Percentiles rank a stretch among this genome's conserved stretches.
These are phyloP conservation scores for Gastrolobium villosum DNA, from an alignment of 306 rosid genomes.

Conservation along the genomic window DNA sequence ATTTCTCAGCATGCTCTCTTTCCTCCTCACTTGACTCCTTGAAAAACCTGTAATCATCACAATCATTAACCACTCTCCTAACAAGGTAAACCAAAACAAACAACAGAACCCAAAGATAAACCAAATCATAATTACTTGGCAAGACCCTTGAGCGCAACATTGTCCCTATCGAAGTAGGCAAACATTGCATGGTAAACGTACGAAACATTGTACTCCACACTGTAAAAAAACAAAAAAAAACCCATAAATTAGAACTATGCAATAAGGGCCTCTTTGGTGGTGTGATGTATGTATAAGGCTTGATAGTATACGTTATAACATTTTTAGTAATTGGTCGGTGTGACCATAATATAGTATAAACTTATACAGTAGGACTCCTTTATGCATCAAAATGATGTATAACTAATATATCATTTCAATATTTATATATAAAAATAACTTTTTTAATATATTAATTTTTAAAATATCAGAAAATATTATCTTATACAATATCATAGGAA, in stretches of 20 bases:
- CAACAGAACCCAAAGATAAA: not conserved
- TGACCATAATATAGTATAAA: too few species aligned
- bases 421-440: too few species aligned
- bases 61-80: not conserved
- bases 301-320: too few species aligned
- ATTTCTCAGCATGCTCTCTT: slow-evolving; percentile 87
- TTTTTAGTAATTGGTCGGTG: too few species aligned
- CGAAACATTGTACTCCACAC: slow-evolving; percentile 93
- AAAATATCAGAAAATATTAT: too few species aligned
- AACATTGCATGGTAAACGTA: slow-evolving; percentile 86
- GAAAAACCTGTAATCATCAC: slow-evolving; percentile 62
- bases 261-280: not conserved
- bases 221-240: slow-evolving; percentile 41
- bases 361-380: too few species aligned
- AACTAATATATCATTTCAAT: too few species aligned
- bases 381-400: too few species aligned
- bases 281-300: too few species aligned
- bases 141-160: slow-evolving; percentile 89
- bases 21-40: slow-evolving; percentile 90
- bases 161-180: slow-evolving; percentile 91
- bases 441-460: too few species aligned
- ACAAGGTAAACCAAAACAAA: not conserved
- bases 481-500: too few species aligned
- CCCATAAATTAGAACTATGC: not conserved
- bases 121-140: slow-evolving; percentile 64